A percentile compares a stretch with the other conserved stretches of the same genome.
Conservation (phyloP, 345 rosid species). For the Pistacia atlantica region DNA sequence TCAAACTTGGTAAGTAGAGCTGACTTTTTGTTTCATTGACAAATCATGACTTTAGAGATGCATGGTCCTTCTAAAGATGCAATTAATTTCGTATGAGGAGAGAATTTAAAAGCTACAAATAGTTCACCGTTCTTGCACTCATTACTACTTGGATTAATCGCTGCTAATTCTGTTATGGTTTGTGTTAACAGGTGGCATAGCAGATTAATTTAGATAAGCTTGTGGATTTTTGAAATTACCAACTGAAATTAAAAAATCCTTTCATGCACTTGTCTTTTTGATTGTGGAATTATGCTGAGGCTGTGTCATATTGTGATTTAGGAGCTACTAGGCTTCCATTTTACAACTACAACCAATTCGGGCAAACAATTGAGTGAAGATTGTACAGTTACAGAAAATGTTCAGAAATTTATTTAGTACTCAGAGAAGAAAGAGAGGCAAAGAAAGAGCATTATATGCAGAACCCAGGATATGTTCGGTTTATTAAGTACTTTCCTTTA, state of each 20-base stretch:
- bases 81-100: not conserved
- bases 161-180: not conserved
- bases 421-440: not conserved
- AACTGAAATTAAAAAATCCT: not conserved
- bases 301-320: not conserved
- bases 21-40: slow-evolving; percentile 3
- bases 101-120: not conserved
- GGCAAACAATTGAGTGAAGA: not conserved
- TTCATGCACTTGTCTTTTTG: not conserved
- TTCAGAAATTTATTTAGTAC: not conserved
- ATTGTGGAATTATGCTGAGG: not conserved
- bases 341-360: not conserved
- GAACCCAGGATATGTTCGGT: not conserved
- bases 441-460: not conserved
- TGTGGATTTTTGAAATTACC: not conserved
- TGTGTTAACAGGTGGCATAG: not conserved
- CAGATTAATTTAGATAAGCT: not conserved
- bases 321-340: not conserved
- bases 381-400: not conserved
- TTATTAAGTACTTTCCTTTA: not conserved
- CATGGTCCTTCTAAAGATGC: not conserved
- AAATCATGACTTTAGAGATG: not conserved
- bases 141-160: not conserved
- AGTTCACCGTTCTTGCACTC: not conserved
- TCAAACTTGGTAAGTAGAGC: slow-evolving; percentile 67